Percentiles rank a stretch among this genome's conserved stretches.
Conservation (phyloP, 2,329 filamentous ascomycete genomes). For the Epichloe glyceriae region DNA sequence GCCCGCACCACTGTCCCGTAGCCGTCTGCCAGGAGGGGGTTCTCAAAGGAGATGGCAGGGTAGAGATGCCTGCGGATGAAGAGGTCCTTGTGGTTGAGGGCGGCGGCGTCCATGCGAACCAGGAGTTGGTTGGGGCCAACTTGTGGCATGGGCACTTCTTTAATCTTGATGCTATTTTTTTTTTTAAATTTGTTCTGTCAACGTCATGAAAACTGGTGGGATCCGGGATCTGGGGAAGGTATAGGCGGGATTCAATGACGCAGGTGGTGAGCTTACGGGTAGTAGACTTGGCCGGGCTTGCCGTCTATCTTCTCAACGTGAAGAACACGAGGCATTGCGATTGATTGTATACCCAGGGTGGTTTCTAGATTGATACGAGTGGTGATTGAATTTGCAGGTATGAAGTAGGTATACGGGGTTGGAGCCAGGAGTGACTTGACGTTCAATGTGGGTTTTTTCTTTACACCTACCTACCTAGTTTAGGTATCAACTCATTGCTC, state of each 20-base stretch:
- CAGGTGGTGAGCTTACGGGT: constrained; percentile 40
- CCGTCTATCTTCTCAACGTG: constrained; percentile 55
- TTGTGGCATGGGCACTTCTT: constrained; percentile 46
- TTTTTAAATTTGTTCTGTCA: background rate
- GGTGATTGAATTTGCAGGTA: too few species aligned
- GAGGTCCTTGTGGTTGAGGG: constrained; percentile 89
- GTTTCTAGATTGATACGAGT: too few species aligned
- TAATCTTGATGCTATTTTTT: constrained; percentile 39
- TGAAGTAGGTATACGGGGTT: too few species aligned
- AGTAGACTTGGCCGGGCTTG: constrained; percentile 81
- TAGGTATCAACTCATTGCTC: too few species aligned
- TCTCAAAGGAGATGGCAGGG: constrained; percentile 66
- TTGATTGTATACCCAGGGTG: background rate
- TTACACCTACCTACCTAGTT: too few species aligned
- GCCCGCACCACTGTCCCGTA: constrained; percentile 57
- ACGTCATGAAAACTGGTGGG: background rate
- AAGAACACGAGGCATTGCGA: constrained; percentile 41
- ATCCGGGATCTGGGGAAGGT: background rate
- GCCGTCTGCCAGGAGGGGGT: constrained; percentile 73
- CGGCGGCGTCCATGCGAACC: constrained; percentile 62
- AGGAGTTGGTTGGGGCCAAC: constrained; percentile 58
- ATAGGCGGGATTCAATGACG: too few species aligned
- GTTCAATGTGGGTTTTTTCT: too few species aligned
- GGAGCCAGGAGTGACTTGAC: too few species aligned
- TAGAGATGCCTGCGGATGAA: constrained; percentile 91